Conservation (phyloP, 148 eudicot species). For the Dysphania ambrosioides region DNA sequence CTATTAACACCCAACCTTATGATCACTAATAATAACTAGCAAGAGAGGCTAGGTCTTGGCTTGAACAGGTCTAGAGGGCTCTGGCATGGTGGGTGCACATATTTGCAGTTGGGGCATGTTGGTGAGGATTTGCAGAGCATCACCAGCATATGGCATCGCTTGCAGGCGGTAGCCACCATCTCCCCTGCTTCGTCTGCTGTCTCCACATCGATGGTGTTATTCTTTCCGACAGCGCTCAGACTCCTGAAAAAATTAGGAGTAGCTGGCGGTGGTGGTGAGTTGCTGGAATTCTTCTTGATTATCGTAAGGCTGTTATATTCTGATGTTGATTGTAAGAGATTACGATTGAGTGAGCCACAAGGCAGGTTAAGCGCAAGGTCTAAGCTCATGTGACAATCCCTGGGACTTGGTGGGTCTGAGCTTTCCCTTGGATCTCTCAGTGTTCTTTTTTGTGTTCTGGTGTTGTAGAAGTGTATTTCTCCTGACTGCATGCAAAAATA, state of each 20-base stretch:
- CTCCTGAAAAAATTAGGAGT: conserved; percentile 11
- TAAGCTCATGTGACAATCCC: conserved; percentile 55
- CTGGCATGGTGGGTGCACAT: conserved; percentile 64
- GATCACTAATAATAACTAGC: conserved; percentile 26
- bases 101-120: conserved; percentile 88
- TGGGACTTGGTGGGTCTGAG: conserved; percentile 40
- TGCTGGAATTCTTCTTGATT: conserved; percentile 17
- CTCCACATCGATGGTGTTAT: neutral
- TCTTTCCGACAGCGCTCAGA: conserved; percentile 14
- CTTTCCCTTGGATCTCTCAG: conserved; percentile 55
- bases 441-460: conserved; percentile 69
- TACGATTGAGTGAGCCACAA: conserved; percentile 42
- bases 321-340: conserved; percentile 17
- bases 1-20: conserved; percentile 26
- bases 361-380: conserved; percentile 86
- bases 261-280: conserved; percentile 15
- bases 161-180: conserved; percentile 82
- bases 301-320: conserved; percentile 9
- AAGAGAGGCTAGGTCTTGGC: conserved; percentile 52
- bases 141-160: conserved; percentile 85
- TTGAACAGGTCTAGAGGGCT: conserved; percentile 39
- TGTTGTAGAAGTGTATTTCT: conserved; percentile 71
- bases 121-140: conserved; percentile 86
- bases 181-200: conserved; percentile 27
- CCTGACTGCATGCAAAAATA: conserved; percentile 51